phyloP scores from a whole-genome alignment of 2,329 filamentous ascomycete genomes.

The Pseudodiploospora longispora region DNA sequence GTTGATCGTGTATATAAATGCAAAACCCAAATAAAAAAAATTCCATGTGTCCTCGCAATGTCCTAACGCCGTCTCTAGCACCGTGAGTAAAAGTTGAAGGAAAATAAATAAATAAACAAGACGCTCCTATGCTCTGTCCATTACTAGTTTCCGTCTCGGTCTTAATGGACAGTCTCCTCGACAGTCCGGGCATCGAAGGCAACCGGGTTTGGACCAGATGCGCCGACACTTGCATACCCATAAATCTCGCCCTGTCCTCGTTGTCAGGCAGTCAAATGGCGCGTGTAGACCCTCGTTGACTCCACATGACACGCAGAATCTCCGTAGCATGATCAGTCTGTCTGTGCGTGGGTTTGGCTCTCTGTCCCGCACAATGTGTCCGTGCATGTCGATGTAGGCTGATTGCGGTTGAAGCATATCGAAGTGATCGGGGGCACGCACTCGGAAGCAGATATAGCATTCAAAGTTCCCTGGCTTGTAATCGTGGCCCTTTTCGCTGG shows the following conservation, averaged over 20 bases:
- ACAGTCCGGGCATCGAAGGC: conserved; percentile 27
- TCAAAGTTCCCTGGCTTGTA: conserved; percentile 33
- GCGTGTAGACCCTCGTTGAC: conserved; percentile 28
- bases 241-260: conserved; percentile 28
- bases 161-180: conserved; percentile 26
- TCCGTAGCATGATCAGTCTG: conserved; percentile 24
- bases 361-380: conserved; percentile 21
- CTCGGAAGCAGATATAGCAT: conserved; percentile 34
- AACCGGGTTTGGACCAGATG: conserved; percentile 28
- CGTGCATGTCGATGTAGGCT: conserved; percentile 24
- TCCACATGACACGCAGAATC: conserved; percentile 36
- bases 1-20: too few relatives aligned
- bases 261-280: conserved; percentile 29
- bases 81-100: too few relatives aligned
- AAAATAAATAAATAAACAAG: neutral
- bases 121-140: conserved; percentile 6
- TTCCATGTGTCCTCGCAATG: too few relatives aligned
- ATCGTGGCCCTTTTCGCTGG: conserved; percentile 27
- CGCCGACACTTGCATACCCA: conserved; percentile 32
- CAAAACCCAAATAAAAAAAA: too few relatives aligned
- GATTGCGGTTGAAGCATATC: conserved; percentile 27
- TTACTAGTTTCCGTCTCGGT: conserved; percentile 21
- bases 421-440: conserved; percentile 31
- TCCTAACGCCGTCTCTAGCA: too few relatives aligned
- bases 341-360: conserved; percentile 19